These are phyloP conservation scores for Tolypocladium pustulatum DNA, from an alignment of 2,329 filamentous ascomycete genomes.

Conservation along the genomic window DNA sequence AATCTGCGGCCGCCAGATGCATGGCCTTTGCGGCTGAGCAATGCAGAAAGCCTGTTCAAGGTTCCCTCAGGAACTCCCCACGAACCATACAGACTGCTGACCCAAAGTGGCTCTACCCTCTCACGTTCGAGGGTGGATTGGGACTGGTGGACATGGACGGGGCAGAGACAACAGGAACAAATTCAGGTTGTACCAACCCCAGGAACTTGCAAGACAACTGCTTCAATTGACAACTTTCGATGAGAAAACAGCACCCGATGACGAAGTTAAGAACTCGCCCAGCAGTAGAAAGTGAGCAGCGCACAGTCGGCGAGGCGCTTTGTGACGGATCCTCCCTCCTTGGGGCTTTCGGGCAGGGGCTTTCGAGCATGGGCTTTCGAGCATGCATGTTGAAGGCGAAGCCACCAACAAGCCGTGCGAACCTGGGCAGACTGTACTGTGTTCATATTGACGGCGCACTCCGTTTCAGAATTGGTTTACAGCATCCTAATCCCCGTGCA, in stretches of 20 bases:
- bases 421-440: neutral
- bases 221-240: neutral
- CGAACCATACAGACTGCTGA: neutral
- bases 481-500: neutral
- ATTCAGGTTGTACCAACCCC: neutral
- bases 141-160: neutral
- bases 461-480: neutral
- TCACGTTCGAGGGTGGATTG: neutral
- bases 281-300: neutral
- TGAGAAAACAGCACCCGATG: neutral
- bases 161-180: neutral
- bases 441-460: neutral
- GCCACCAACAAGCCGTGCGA: neutral
- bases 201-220: neutral
- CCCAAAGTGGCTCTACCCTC: neutral
- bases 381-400: neutral
- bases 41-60: neutral
- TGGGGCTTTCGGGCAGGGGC: neutral
- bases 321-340: neutral
- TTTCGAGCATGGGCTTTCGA: neutral
- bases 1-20: neutral
- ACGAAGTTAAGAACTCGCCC: neutral
- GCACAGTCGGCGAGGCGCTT: neutral
- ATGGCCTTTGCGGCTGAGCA: neutral
- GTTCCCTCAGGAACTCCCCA: neutral